A percentile compares a stretch with the other conserved stretches of the same genome.
Evolutionary conservation across 495 filamentous ascomycete species (phyloP).

Genomic region (Astrocystis sublimbata): DNA sequence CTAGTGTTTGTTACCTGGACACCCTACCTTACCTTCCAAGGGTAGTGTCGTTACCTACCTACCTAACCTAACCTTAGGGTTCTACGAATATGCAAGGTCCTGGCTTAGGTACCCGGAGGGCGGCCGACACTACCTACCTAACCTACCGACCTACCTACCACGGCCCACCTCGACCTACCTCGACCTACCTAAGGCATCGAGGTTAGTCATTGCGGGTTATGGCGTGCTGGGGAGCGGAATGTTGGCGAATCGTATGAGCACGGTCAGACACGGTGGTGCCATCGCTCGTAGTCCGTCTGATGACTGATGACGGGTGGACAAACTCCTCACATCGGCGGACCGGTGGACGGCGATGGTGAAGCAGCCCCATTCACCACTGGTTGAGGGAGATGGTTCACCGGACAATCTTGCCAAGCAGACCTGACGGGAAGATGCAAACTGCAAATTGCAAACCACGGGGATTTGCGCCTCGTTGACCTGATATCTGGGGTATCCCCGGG

Average conservation of each 20-base stretch:
- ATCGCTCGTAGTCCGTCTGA: constrained; percentile 4
- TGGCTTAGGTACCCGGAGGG: too few relatives aligned
- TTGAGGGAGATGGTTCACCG: neutral
- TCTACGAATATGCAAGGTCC: too few relatives aligned
- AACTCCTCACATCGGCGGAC: neutral
- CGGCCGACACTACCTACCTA: too few relatives aligned
- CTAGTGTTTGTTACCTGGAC: too few relatives aligned
- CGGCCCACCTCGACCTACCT: too few relatives aligned
- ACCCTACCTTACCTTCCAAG: too few relatives aligned
- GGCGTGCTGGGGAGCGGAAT: constrained; percentile 9
- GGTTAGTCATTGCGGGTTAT: neutral
- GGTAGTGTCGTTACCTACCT: too few relatives aligned
- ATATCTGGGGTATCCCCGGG: constrained; percentile 13
- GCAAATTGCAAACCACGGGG: neutral
- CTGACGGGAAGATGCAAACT: too few relatives aligned
- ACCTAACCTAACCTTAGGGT: neutral
- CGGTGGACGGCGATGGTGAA: neutral
- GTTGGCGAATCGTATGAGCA: constrained; percentile 19
- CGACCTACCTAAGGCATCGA: neutral
- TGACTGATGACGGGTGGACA: constrained; percentile 3
- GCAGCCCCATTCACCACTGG: neutral
- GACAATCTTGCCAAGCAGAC: neutral
- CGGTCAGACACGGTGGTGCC: constrained; percentile 2
- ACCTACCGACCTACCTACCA: too few relatives aligned
- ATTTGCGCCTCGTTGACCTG: neutral